phyloP scores from a whole-genome alignment of 176 grass and related monocot species.

The Triticum dicoccoides region DNA sequence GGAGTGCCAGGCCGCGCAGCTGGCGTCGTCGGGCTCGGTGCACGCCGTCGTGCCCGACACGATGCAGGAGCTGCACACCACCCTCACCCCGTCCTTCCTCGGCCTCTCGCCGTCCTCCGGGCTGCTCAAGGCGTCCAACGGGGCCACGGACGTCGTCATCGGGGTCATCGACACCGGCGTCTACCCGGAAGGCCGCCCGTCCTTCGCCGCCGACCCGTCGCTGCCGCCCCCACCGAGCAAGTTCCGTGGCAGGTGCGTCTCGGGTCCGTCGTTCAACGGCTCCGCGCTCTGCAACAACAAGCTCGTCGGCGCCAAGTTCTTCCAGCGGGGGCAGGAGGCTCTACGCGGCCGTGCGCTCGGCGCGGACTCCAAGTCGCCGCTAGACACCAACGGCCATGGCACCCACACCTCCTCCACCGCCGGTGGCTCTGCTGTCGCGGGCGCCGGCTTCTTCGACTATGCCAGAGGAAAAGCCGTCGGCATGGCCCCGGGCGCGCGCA shows the following conservation, averaged over 20 bases:
- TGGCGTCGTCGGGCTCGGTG: constrained; percentile 28
- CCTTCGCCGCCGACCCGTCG: constrained; percentile 5
- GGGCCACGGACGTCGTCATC: constrained; percentile 35
- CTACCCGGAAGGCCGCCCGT: constrained; percentile 11
- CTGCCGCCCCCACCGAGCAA: background rate
- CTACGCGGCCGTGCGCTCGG: background rate
- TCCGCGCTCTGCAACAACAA: constrained; percentile 36
- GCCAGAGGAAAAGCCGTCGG: constrained; percentile 22
- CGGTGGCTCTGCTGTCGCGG: background rate
- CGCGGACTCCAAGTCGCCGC: constrained; percentile 29
- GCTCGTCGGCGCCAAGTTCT: constrained; percentile 43
- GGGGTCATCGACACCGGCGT: background rate
- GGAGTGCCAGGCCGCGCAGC: constrained; percentile 28
- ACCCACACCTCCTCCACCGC: constrained; percentile 52
- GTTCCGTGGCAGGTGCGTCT: constrained; percentile 26
- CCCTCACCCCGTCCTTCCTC: constrained; percentile 44
- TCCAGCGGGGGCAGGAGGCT: constrained; percentile 45
- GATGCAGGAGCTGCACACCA: constrained; percentile 36
- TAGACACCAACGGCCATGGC: constrained; percentile 43
- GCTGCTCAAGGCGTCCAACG: constrained; percentile 25
- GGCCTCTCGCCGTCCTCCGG: constrained; percentile 33
- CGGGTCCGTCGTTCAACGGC: constrained; percentile 11
- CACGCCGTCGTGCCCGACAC: constrained; percentile 39
- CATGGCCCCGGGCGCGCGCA: constrained; percentile 30
- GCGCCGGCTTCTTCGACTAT: constrained; percentile 26